Evolutionary conservation across 2,329 filamentous ascomycete genomes (phyloP), one percentile per base, ranked within the genome.

Genomic region (Aspergillus aculeatinus): DNA sequence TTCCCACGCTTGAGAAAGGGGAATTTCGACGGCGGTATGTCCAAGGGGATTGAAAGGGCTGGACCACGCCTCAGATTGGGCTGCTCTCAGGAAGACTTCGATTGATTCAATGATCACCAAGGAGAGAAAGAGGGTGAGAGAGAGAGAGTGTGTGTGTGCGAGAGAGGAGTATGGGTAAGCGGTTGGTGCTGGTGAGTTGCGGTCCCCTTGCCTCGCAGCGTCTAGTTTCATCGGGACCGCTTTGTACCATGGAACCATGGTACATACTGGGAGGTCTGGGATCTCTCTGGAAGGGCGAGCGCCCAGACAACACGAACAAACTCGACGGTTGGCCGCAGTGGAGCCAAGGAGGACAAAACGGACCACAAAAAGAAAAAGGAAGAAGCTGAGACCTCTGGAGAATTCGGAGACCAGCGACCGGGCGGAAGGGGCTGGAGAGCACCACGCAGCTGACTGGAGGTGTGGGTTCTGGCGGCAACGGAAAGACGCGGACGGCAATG

Each of bases 401-500:
- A 63, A 47, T 29, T 29, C 27, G 27, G 27, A 29, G 27, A 9
- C 7, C 27, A 29, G 27, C 27, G 27, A 29, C 27, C 27, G 27
- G 27, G 27, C 27, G 54, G 50, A 55, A 57, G 59, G 59, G 51
- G 55, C 59, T 48, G 48, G 55, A 63, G 58, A 57, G 54, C 61
- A 64, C 60, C 59, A 60, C 59, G 62, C 60, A 63, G 61, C 61
- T 63, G 60, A 62, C 53, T 62, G 68, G 68, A 68, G 68, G 63
- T 69, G 68, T 70, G 69, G 68, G 63, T 69, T 67, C 59, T 67
- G 67, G 69, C 60, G 62, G 65, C 65, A 69, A 66, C 70, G 70
- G 70, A 72, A 71, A 70, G 68, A 70, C 62, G 68, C 70, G 70
- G 70, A 71, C 70, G 69, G 69, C 65, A 72, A 70, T 70, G 70